Percentiles rank a stretch among this genome's conserved stretches.
phyloP scores from a whole-genome alignment of 495 filamentous ascomycete genomes.

The Venustampulla echinocandica region DNA sequence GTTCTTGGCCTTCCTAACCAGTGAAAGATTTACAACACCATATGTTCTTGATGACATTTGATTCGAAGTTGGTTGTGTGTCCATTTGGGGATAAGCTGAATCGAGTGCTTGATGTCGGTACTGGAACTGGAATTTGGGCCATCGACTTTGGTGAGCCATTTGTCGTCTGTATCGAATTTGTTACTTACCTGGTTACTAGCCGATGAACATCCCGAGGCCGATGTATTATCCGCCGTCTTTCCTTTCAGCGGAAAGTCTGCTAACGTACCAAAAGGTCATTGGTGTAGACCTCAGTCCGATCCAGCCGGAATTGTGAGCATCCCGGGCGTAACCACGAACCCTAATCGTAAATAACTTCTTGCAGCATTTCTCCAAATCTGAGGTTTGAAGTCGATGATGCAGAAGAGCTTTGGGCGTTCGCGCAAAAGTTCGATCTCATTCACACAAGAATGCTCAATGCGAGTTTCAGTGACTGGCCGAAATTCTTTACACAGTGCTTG shows the following conservation, averaged over 20 bases:
- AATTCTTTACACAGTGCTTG: conserved; percentile 1
- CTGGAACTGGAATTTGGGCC: conserved; percentile 38
- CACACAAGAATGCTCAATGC: conserved; percentile 16
- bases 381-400: conserved; percentile 28
- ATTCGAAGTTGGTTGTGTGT: conserved; percentile 31
- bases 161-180: neutral
- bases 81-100: conserved; percentile 17
- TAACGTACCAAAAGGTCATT: too few species aligned
- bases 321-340: neutral
- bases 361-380: conserved; percentile 23
- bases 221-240: too few species aligned
- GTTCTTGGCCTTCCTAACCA: neutral
- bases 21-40: conserved; percentile 41
- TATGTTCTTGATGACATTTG: conserved; percentile 32
- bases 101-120: conserved; percentile 16
- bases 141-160: conserved; percentile 37
- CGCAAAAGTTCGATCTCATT: conserved; percentile 26
- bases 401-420: conserved; percentile 27
- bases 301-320: conserved; percentile 29
- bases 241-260: too few species aligned
- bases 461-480: conserved; percentile 10
- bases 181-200: conserved; percentile 11
- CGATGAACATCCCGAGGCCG: conserved; percentile 20
- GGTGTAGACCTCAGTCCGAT: conserved; percentile 45
- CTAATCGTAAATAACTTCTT: neutral